Evolutionary conservation across 768 basidiomycete species (phyloP).

Genomic region (Filobasidium wieringae): DNA sequence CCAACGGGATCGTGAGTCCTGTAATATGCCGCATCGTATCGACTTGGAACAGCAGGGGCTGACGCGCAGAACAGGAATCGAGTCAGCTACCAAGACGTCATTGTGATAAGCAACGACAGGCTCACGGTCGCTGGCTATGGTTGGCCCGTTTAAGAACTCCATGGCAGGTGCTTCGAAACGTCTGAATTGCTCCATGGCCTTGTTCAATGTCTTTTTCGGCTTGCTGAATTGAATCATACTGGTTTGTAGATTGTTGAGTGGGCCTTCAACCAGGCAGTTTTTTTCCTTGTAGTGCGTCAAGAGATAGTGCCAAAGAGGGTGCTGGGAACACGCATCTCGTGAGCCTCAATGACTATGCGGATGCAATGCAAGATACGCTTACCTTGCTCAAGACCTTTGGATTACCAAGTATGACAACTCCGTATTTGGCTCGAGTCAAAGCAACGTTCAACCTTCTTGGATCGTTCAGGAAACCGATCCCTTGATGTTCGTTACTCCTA

Average conservation of each 20-base stretch:
- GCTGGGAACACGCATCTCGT: too few species aligned
- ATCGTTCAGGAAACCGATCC: constrained; percentile 98
- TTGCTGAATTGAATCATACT: constrained; percentile 99
- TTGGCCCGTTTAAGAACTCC: constrained; percentile 48
- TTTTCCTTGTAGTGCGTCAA: constrained; percentile 98
- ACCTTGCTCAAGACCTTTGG: constrained; percentile 99
- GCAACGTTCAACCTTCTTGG: constrained; percentile 93
- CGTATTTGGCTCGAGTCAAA: constrained; percentile 92
- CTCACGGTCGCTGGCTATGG: constrained; percentile 16
- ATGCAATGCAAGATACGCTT: neutral
- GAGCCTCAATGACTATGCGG: too few species aligned
- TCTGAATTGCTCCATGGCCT: constrained; percentile 85
- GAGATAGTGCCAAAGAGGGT: constrained; percentile 95
- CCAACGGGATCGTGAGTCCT: constrained; percentile 85
- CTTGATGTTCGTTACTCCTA: constrained; percentile 96
- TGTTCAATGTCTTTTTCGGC: constrained; percentile 74
- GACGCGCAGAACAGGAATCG: constrained; percentile 41
- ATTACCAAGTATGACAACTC: constrained; percentile 98
- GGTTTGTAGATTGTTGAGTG: constrained; percentile 85
- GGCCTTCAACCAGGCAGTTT: constrained; percentile 83
- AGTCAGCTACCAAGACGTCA: neutral
- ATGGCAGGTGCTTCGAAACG: constrained; percentile 83
- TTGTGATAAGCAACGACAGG: neutral
- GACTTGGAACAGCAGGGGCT: constrained; percentile 79
- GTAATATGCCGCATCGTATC: constrained; percentile 92